phyloP scores from a whole-genome alignment of 2,329 filamentous ascomycete genomes.

The Trichoderma arundinaceum region DNA sequence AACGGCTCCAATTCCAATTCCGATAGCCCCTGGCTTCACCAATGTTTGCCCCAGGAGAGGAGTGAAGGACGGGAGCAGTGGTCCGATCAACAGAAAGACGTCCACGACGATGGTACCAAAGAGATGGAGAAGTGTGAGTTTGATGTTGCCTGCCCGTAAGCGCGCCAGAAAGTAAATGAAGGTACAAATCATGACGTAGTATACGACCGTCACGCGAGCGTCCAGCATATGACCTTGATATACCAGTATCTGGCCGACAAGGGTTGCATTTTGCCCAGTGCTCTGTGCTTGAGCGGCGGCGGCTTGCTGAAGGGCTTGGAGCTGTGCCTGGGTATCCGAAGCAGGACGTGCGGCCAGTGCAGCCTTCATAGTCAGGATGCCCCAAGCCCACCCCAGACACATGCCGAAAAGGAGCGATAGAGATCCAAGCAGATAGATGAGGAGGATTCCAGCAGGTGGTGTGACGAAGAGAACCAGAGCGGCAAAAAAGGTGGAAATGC shows the following conservation, averaged over 20 bases:
- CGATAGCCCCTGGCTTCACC: constrained; percentile 54
- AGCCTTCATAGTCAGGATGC: constrained; percentile 55
- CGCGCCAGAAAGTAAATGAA: constrained; percentile 54
- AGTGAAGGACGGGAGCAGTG: constrained; percentile 49
- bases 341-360: constrained; percentile 51
- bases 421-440: constrained; percentile 51
- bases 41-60: constrained; percentile 48
- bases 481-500: constrained; percentile 53
- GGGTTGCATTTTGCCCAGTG: constrained; percentile 35
- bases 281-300: constrained; percentile 44
- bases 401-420: constrained; percentile 54
- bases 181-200: constrained; percentile 47
- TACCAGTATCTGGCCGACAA: constrained; percentile 46
- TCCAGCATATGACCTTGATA: constrained; percentile 56
- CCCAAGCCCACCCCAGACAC: constrained; percentile 56
- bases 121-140: constrained; percentile 51
- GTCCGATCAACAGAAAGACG: constrained; percentile 52
- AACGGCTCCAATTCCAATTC: constrained; percentile 51
- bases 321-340: constrained; percentile 44
- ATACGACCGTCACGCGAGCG: constrained; percentile 49
- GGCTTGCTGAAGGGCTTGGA: constrained; percentile 44
- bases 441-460: constrained; percentile 53
- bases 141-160: constrained; percentile 52
- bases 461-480: constrained; percentile 51
- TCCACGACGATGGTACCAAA: constrained; percentile 55